Base-by-base conservation (phyloP, 345 rosid species). In the Lumnitzera racemosa region DNA sequence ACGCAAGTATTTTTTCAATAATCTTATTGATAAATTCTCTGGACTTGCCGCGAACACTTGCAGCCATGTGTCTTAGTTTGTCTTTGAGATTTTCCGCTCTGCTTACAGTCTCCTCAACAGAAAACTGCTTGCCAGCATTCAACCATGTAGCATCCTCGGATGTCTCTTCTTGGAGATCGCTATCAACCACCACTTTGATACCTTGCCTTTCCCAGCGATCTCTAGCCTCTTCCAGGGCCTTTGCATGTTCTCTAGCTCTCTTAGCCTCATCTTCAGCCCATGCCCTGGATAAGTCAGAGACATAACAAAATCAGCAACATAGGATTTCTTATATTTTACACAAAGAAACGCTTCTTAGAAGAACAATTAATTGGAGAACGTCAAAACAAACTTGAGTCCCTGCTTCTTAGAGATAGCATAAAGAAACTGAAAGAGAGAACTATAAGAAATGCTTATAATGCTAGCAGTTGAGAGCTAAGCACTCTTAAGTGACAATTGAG, bases 241-340 rank as follows among this genome's bases (percentile, higher is more conserved):
- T 86, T 46, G 95, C 96, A 55, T 84, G 88, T 57, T 81, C 91
- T 57, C 75, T 82, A 43, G 90, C 96, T 79, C 87, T 81, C 76
- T 82, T 87, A 16, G 94, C 96, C 78, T 89, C 98, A 50, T 89
- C 91, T 75, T 87, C 87, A 7, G 99, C 99, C 99, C 99, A 94
- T 56, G 85, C 74, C 79, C 99, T 92, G 70, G 29, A 73, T 62
- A 14, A 57, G 15, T 61, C 23, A 20, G 51, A 47, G 25, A 29
- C 24, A 49, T n/a, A 54, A 48, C 2, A 15, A 58, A 2, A 15
- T 13, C n/a, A 14, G 9, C 36, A 13, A 8, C 27, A 59, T 15
- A 24, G 3, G 14, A 36, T 36, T 36, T 5, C 9, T 36, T 4
- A 36, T 36, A 36, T 5, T 36, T 36, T 36, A 36, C 43, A 6